Evolutionary conservation across 306 rosid genomes (phyloP), one percentile per base, ranked within the genome.

Genomic region (Castanea sativa): DNA sequence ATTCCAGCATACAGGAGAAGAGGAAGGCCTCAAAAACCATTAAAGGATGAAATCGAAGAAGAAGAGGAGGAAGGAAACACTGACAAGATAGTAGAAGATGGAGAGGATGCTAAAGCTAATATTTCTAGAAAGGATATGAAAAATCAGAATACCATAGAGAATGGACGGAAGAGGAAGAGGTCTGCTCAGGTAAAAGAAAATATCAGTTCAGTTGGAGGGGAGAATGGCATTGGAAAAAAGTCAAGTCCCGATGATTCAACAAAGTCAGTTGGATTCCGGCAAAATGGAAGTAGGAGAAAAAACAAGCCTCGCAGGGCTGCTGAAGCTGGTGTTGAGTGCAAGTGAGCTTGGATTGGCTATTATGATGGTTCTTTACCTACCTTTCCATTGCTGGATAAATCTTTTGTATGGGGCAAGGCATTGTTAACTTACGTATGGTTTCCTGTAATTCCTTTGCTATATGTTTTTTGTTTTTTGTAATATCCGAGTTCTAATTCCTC

Each of bases 231-330:
- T 32, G 86, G 71, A 63, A 76, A 82, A 64, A 88, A 84, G 77
- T 29, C 91, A 70, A 76, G 55, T 30, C 75, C 89, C 5, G 84
- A 74, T 75, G 90, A 87, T 72, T 63, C 91, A 3, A 73, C 82
- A 3, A 90, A 92, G 86, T 74, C 88, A n/a, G 83, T 84, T 21
- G 91, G 98, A 73, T 92, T 90, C 82, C 88, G 98, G 15, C 96
- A 90, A 64, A 89, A 84, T 76, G 93, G 98, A 9, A 92, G 97
- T 82, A 83, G 97, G 89, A 86, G 97, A 41, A 92, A 94, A 77
- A 94, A 56, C 88, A 94, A 89, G 86, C 98, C 98, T 33, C 94
- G 35, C 61, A 92, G 98, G 9, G 98, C 98, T 73, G 97, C 97
- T 69, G 97, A 94, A 85, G 97, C 91, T 4, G 97, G 98, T 49